phyloP scores from a whole-genome alignment of 805 yeast genomes.

The Saitoella complicata region DNA sequence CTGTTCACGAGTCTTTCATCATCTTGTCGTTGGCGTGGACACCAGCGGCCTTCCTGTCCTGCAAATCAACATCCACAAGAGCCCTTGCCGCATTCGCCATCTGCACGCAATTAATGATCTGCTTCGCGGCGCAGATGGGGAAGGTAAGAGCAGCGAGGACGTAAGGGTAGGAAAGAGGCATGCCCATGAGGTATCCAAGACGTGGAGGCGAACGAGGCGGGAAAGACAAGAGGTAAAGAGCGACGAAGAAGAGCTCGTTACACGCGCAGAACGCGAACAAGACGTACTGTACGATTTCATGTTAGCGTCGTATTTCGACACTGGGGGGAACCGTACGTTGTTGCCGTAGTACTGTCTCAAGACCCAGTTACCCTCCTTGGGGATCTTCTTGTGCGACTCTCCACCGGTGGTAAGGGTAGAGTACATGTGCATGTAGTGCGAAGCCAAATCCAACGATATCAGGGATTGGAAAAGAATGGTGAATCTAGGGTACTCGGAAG shows the following conservation, averaged over 20 bases:
- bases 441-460: conserved; percentile 64
- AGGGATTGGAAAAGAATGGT: conserved; percentile 64
- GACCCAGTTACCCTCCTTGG: conserved; percentile 50
- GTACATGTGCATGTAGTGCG: conserved; percentile 98
- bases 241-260: conserved; percentile 85
- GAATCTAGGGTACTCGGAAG: conserved; percentile 61
- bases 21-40: no score
- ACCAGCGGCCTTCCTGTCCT: conserved; percentile 23
- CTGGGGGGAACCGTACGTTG: conserved; percentile 33
- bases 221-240: conserved; percentile 64
- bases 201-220: conserved; percentile 28
- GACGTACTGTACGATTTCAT: conserved; percentile 23
- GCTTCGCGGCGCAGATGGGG: conserved; percentile 86
- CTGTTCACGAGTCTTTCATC: no score
- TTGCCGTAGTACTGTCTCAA: conserved; percentile 77
- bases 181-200: conserved; percentile 20
- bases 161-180: conserved; percentile 42
- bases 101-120: conserved; percentile 76
- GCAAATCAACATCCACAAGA: conserved; percentile 64
- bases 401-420: conserved; percentile 74
- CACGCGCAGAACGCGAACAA: conserved; percentile 81
- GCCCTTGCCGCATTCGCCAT: conserved; percentile 67
- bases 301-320: background rate
- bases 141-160: conserved; percentile 41
- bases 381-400: conserved; percentile 68